phyloP scores from a whole-genome alignment of 2,329 filamentous ascomycete species.

The Alternaria gansuensis region DNA sequence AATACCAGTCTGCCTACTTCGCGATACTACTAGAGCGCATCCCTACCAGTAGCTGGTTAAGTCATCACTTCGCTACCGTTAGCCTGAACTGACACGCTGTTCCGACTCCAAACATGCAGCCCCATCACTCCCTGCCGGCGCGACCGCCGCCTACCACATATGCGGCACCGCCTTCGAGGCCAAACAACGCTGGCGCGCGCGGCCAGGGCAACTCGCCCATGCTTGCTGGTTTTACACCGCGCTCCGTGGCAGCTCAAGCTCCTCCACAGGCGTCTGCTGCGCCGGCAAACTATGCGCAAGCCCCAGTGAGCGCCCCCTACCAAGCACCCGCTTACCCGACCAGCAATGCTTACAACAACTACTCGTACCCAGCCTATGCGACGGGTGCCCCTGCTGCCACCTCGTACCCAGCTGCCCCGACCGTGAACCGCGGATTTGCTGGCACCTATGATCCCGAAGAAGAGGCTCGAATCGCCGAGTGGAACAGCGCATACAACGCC shows the following conservation, averaged over 20 bases:
- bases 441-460: conserved; percentile 74
- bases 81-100: conserved; percentile 28
- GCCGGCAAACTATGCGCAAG: conserved; percentile 50
- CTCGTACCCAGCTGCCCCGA: conserved; percentile 31
- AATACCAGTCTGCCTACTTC: conserved; percentile 16
- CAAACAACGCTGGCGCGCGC: conserved; percentile 38
- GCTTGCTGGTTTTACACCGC: conserved; percentile 68
- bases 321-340: conserved; percentile 53
- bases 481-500: conserved; percentile 87
- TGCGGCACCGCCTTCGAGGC: conserved; percentile 69
- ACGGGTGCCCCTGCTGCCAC: conserved; percentile 45
- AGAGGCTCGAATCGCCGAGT: conserved; percentile 91
- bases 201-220: conserved; percentile 45
- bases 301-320: conserved; percentile 55
- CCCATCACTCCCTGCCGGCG: conserved; percentile 74
- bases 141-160: conserved; percentile 72
- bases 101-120: conserved; percentile 40
- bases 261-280: conserved; percentile 50
- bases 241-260: conserved; percentile 59
- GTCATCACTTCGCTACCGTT: conserved; percentile 31
- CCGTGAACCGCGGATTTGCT: conserved; percentile 44
- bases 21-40: conserved; percentile 15
- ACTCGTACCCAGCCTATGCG: conserved; percentile 77
- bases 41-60: conserved; percentile 34
- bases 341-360: conserved; percentile 62